phyloP scores from a whole-genome alignment of 2,329 filamentous ascomycete genomes.

The Fusarium caatingaense region DNA sequence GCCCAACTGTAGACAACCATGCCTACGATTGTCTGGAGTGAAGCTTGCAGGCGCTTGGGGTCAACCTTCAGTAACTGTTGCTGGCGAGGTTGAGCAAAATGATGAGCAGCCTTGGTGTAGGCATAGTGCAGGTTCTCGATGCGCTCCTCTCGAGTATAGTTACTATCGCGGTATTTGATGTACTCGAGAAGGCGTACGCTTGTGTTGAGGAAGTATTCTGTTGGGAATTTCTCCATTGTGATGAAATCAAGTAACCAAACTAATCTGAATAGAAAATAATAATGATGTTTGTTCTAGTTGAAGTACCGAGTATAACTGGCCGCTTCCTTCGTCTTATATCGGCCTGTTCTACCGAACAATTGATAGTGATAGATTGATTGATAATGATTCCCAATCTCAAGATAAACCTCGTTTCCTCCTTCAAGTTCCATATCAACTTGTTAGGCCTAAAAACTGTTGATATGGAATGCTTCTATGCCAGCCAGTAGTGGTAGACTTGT shows the following conservation, averaged over 20 bases:
- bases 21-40: neutral
- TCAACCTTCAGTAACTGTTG: neutral
- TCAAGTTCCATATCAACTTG: neutral
- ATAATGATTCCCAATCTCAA: accelerated
- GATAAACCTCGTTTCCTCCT: neutral
- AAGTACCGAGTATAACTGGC: neutral
- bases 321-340: neutral
- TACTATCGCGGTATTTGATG: neutral
- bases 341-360: neutral
- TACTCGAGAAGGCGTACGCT: neutral
- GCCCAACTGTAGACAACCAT: conserved; percentile 1
- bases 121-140: neutral
- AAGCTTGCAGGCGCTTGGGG: neutral
- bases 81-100: neutral
- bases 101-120: neutral
- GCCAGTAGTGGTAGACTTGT: neutral
- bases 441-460: neutral
- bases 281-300: neutral
- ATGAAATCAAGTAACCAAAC: neutral
- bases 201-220: neutral
- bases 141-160: neutral
- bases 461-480: neutral
- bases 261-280: neutral
- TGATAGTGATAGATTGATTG: neutral
- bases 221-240: neutral